A percentile compares a stretch with the other conserved stretches of the same genome.
These are phyloP conservation scores for Camelina sativa DNA, from an alignment of 345 rosid species.

Conservation along the genomic window DNA sequence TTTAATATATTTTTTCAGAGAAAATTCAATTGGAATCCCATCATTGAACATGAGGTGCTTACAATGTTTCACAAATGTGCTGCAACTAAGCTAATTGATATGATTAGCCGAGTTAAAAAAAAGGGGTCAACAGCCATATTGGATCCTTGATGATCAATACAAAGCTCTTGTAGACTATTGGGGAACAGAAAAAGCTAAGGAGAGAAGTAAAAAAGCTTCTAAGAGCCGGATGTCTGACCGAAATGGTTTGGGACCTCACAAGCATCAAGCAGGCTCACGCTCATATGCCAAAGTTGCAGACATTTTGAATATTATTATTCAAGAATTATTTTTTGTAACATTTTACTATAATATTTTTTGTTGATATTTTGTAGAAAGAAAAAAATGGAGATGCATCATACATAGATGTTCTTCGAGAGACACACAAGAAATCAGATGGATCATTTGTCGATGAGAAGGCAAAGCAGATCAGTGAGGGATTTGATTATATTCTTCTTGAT, in stretches of 20 bases:
- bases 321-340: neutral
- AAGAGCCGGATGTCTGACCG: neutral
- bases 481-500: neutral
- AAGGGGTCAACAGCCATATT: neutral
- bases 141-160: neutral
- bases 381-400: neutral
- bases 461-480: neutral
- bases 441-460: conserved; percentile 15
- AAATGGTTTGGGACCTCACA: neutral
- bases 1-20: neutral
- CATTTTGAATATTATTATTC: neutral
- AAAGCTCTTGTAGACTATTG: neutral
- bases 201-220: conserved; percentile 13
- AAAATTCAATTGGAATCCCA: neutral
- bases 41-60: neutral
- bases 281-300: conserved; percentile 19
- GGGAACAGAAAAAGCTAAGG: neutral
- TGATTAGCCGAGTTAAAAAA: neutral
- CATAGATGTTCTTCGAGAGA: conserved; percentile 3
- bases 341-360: neutral
- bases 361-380: neutral
- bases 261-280: neutral
- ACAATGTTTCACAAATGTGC: neutral
- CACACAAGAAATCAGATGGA: conserved; percentile 1
- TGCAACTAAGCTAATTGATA: neutral